These are phyloP conservation scores for Mucor irregularis DNA, from an alignment of 371 early-diverging fungal genomes.

Conservation along the genomic window DNA sequence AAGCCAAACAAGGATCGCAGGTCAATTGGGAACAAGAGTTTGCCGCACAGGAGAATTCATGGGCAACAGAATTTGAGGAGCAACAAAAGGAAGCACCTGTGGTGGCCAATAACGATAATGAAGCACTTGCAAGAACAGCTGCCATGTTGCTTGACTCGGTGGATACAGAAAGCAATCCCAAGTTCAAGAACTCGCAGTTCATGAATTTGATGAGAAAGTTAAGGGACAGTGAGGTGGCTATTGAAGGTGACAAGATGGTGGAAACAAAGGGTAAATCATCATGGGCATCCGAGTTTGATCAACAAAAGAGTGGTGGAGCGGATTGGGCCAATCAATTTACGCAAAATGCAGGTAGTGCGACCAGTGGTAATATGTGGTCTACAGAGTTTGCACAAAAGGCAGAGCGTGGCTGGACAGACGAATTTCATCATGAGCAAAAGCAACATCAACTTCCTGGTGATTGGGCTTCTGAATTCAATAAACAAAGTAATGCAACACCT, in stretches of 20 bases:
- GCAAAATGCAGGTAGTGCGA: constrained; percentile 14
- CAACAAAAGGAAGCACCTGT: constrained; percentile 7
- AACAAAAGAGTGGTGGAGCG: constrained; percentile 22
- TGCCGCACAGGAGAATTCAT: constrained; percentile 45
- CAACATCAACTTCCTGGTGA: constrained; percentile 28
- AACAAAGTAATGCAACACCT: constrained; percentile 1
- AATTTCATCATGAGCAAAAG: constrained; percentile 44
- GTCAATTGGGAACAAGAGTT: constrained; percentile 59
- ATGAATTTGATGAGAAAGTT: constrained; percentile 88
- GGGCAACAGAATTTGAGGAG: constrained; percentile 58
- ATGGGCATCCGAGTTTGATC: constrained; percentile 45
- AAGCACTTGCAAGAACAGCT: constrained; percentile 82
- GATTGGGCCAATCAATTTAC: constrained; percentile 62
- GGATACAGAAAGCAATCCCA: constrained; percentile 76
- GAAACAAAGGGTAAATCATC: constrained; percentile 32
- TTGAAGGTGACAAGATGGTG: constrained; percentile 85
- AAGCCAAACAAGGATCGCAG: constrained; percentile 43
- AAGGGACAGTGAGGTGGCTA: constrained; percentile 81
- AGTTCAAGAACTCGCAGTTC: constrained; percentile 90
- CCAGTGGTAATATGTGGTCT: constrained; percentile 27
- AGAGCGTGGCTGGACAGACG: constrained; percentile 42
- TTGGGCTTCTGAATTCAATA: constrained; percentile 62
- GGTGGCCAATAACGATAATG: constrained; percentile 48
- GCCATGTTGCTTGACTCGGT: constrained; percentile 81
- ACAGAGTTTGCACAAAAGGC: constrained; percentile 33